These are phyloP conservation scores for Xylaria acuta DNA, from an alignment of 495 filamentous ascomycete genomes.

Conservation along the genomic window DNA sequence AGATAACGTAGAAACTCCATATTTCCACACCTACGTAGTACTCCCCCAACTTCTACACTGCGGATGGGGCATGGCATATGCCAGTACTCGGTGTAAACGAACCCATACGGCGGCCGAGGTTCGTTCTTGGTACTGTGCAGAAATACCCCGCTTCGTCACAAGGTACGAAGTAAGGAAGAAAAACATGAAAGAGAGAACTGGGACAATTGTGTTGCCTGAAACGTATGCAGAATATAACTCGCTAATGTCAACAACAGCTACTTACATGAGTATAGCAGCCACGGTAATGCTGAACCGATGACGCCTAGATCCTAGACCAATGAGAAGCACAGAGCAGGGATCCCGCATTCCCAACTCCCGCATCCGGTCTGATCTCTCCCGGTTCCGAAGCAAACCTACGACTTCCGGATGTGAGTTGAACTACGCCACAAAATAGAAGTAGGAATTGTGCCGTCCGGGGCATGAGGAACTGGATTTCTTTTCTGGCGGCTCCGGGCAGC, in stretches of 20 bases:
- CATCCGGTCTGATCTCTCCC: constrained; percentile 7
- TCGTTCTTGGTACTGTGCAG: constrained; percentile 1
- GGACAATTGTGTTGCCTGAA: neutral
- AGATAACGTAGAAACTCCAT: neutral
- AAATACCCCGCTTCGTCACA: constrained; percentile 9
- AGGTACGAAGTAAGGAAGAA: neutral
- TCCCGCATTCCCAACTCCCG: neutral
- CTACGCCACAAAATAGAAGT: neutral
- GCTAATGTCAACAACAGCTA: neutral
- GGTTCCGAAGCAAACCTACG: neutral
- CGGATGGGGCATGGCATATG: neutral
- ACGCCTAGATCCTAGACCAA: neutral
- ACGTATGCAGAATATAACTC: neutral
- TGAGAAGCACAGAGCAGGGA: neutral
- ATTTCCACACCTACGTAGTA: neutral
- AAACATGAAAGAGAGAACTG: neutral
- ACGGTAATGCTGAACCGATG: neutral
- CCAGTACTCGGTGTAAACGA: neutral
- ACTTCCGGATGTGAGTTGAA: constrained; percentile 13
- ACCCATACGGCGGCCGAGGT: neutral
- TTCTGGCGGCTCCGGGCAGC: constrained; percentile 1
- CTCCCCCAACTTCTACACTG: neutral
- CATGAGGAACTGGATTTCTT: constrained; percentile 4
- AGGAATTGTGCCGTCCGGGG: constrained; percentile 6
- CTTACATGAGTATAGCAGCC: neutral